Conservation (phyloP, 225 moss, liverwort and hornwort species). For the Climacium dendroides region DNA sequence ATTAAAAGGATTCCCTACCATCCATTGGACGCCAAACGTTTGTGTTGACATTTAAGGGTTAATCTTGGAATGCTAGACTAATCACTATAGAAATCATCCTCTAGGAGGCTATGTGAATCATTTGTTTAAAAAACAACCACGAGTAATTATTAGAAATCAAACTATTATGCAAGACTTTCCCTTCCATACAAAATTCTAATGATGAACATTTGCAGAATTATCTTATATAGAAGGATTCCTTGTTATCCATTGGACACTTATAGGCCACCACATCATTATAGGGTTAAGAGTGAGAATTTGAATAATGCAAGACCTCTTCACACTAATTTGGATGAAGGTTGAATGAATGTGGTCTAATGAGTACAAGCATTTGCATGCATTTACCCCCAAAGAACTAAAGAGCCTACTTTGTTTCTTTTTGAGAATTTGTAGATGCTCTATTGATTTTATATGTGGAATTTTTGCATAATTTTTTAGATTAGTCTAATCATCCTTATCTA, state of each 20-base stretch:
- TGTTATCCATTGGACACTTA: accelerated
- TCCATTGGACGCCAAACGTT: too few relatives aligned
- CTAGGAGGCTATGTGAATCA: accelerated
- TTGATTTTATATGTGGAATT: too few relatives aligned
- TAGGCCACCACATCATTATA: accelerated
- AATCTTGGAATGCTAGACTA: accelerated
- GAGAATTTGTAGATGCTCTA: too few relatives aligned
- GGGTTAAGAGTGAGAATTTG: neutral
- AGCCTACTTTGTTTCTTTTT: too few relatives aligned
- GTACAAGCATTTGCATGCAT: too few relatives aligned
- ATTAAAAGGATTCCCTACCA: too few relatives aligned
- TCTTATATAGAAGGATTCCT: too few relatives aligned
- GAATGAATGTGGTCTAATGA: neutral
- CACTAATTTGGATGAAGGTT: neutral
- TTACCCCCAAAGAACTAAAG: too few relatives aligned
- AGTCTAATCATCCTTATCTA: neutral
- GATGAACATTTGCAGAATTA: neutral
- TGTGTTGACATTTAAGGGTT: too few relatives aligned
- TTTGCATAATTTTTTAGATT: too few relatives aligned
- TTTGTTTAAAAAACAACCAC: neutral
- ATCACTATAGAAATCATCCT: accelerated
- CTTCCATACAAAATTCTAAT: neutral
- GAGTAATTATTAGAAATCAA: neutral
- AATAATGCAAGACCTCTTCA: neutral
- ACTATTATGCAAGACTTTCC: neutral